Evolutionary conservation across 1,284 basidiomycete genomes (phyloP).

Genomic region (Sphagnurus paluster): DNA sequence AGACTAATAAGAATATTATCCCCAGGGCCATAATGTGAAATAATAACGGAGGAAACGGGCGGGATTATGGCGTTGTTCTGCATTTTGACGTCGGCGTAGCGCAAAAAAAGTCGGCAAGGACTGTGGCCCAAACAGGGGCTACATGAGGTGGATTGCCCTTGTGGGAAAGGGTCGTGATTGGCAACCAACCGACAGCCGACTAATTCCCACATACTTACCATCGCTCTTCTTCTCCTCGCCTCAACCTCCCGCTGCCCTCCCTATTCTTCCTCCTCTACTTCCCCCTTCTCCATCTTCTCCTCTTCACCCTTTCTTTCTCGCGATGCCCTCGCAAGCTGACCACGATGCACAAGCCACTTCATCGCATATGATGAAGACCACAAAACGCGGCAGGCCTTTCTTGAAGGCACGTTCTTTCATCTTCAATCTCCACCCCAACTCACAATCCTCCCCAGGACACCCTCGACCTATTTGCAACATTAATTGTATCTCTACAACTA

Average conservation of each 20-base stretch:
- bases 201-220: conserved; percentile 29
- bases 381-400: conserved; percentile 91
- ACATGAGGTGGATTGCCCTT: conserved; percentile 34
- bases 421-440: conserved; percentile 5
- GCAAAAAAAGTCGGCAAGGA: conserved; percentile 20
- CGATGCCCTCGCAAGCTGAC: conserved; percentile 39
- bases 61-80: background rate
- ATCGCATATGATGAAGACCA: conserved; percentile 97
- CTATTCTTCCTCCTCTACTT: conserved; percentile 24
- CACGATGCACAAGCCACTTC: conserved; percentile 54
- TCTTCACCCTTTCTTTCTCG: conserved; percentile 22
- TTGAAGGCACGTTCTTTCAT: conserved; percentile 65
- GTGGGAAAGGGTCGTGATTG: conserved; percentile 43
- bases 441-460: conserved; percentile 73
- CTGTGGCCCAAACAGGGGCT: conserved; percentile 32
- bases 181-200: conserved; percentile 43
- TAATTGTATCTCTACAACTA: conserved; percentile 92
- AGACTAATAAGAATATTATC: too few relatives aligned
- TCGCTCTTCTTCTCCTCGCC: conserved; percentile 29
- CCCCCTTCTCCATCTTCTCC: conserved; percentile 29
- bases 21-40: too few relatives aligned
- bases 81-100: conserved; percentile 14
- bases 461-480: conserved; percentile 95
- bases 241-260: conserved; percentile 12
- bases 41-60: background rate